Evolutionary conservation across 164 flowering plant genomes (phyloP), one percentile per base, ranked within the genome.

Genomic region (Aristolochia fimbriata): DNA sequence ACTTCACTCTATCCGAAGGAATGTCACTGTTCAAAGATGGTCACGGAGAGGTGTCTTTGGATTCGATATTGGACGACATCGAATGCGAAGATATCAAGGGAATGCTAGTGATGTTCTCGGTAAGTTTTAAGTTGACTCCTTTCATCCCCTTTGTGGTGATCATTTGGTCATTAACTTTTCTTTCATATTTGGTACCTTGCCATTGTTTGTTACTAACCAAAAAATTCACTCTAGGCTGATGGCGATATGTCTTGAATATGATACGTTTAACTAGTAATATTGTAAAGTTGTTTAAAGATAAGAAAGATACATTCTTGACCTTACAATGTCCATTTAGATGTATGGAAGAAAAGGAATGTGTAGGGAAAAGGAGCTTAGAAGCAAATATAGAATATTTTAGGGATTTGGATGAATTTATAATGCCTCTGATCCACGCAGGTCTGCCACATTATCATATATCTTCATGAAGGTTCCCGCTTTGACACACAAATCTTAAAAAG

Each of bases 391-490:
- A 60, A 4, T 14, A 15, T 22, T 20, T 6, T 11, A 21, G 55
- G 13, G 24, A 4, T 51, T 19, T 51, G 21, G 55, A 6, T 51
- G 24, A 10, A 6, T 25, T 51, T 12, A 19, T 21, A 4, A 51
- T 51, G 25, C 14, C 24, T 51, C 24, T 51, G 24, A 3, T 51
- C 23, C 13, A 71, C 77, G 84, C 92, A 91, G 98, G 98, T 88
- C 22, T 88, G 96, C 74, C 98, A 91, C 78, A 73, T 85, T n/a
- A 71, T 91, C 63, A 67, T 91, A 67, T 81, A 77, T 62, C 74
- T 88, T 60, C 83, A 80, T 61, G 95, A 88, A 64, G 98, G 96
- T n/a, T 82, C 87, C 6, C 83, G 65, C 53, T 87, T 91, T 61
- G 85, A 85, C 68, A 78, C 86, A 33, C 81, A 85, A 59, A 30